These are phyloP conservation scores for Curvularia lunata DNA, from an alignment of 2,329 filamentous ascomycete species.

Conservation along the genomic window DNA sequence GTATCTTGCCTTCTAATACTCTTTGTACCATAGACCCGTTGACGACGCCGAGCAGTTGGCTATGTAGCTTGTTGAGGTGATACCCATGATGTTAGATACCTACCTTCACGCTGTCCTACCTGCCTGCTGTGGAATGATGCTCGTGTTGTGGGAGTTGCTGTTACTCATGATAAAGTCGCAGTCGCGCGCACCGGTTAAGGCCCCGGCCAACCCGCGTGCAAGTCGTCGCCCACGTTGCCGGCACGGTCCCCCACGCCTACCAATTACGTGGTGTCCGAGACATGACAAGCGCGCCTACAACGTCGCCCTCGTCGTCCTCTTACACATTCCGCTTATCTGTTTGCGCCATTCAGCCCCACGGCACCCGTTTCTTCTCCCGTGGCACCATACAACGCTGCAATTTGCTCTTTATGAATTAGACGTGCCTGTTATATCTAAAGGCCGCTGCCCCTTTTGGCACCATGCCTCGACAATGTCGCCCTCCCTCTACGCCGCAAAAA, in stretches of 20 bases:
- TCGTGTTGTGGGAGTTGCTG: slow-evolving; percentile 23
- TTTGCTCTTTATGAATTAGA: slow-evolving; percentile 17
- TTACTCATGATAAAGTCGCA: slow-evolving; percentile 16
- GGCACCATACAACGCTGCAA: slow-evolving; percentile 23
- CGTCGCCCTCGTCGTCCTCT: slow-evolving; percentile 19
- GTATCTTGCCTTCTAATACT: slow-evolving; percentile 36
- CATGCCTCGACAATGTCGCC: slow-evolving; percentile 23
- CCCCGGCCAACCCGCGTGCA: too few species aligned
- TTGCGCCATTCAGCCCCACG: slow-evolving; percentile 37
- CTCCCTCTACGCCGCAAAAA: slow-evolving; percentile 12
- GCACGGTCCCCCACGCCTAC: slow-evolving; percentile 13
- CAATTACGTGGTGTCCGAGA: slow-evolving; percentile 11
- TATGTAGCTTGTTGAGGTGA: slow-evolving; percentile 41
- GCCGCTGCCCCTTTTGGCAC: slow-evolving; percentile 20
- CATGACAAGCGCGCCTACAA: slow-evolving; percentile 18
- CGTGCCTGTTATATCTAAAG: slow-evolving; percentile 18
- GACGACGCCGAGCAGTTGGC: slow-evolving; percentile 31
- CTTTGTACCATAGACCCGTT: slow-evolving; percentile 41
- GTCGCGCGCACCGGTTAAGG: too few species aligned
- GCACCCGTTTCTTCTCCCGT: slow-evolving; percentile 26
- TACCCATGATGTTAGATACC: slow-evolving; percentile 40
- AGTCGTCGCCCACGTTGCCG: slow-evolving; percentile 22
- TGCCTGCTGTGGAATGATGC: slow-evolving; percentile 15
- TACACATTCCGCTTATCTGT: slow-evolving; percentile 32
- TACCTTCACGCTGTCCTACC: slow-evolving; percentile 17